Evolutionary conservation across 2,329 filamentous ascomycete genomes (phyloP).

Genomic region (Verticillium dahliae): DNA sequence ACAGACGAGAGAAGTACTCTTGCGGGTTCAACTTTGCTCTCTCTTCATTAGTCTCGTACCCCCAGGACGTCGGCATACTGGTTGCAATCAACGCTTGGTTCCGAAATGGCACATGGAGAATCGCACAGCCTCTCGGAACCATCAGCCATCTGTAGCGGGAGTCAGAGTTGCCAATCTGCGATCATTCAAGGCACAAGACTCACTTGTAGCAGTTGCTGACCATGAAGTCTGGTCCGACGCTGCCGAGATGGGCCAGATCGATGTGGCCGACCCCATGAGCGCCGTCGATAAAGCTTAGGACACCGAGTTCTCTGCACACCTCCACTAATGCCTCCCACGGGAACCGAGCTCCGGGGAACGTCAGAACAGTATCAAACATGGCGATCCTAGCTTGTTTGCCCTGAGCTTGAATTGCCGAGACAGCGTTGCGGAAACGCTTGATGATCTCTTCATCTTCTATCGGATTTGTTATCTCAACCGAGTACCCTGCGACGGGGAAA

Average conservation of each 20-base stretch:
- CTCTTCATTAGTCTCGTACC: conserved; percentile 42
- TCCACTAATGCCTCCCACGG: conserved; percentile 59
- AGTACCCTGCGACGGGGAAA: conserved; percentile 29
- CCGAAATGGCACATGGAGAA: conserved; percentile 61
- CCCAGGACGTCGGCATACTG: conserved; percentile 63
- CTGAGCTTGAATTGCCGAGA: conserved; percentile 36
- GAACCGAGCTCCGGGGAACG: conserved; percentile 60
- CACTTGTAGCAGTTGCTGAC: conserved; percentile 64
- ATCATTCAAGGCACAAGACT: conserved; percentile 6
- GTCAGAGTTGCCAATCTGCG: conserved; percentile 7
- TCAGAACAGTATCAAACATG: conserved; percentile 65
- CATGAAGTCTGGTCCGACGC: conserved; percentile 63
- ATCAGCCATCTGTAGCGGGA: conserved; percentile 53
- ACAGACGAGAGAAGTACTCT: conserved; percentile 52
- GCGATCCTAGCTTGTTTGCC: conserved; percentile 55
- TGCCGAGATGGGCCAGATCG: conserved; percentile 48
- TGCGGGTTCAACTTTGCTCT: conserved; percentile 21
- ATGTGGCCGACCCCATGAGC: conserved; percentile 68
- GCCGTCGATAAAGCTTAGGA: conserved; percentile 62
- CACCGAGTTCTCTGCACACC: conserved; percentile 49
- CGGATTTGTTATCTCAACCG: conserved; percentile 53
- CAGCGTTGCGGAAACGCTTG: background rate
- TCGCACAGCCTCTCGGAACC: conserved; percentile 60
- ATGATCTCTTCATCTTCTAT: conserved; percentile 53
- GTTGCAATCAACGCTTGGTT: conserved; percentile 63